A percentile compares a stretch with the other conserved stretches of the same genome.
phyloP scores from a whole-genome alignment of 371 early-diverging fungal genomes.

The Catenaria anguillulae region DNA sequence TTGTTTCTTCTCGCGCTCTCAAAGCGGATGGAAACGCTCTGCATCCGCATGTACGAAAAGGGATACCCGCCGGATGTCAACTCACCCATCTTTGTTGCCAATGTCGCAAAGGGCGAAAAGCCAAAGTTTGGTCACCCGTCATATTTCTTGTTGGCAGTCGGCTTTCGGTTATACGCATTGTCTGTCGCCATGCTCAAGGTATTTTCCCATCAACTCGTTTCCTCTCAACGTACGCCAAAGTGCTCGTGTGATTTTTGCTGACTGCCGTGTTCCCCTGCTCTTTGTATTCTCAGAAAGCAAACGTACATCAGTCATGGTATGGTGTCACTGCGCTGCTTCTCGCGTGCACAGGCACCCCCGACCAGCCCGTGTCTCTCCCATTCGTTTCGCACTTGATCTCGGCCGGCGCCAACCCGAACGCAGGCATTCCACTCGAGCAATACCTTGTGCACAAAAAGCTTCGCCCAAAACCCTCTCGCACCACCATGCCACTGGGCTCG shows the following conservation, averaged over 20 bases:
- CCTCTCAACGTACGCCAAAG: too few relatives aligned
- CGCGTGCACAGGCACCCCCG: neutral
- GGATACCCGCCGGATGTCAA: constrained; percentile 35
- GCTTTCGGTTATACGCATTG: constrained; percentile 23
- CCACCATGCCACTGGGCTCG: neutral
- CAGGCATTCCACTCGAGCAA: constrained; percentile 7
- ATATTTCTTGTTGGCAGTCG: constrained; percentile 26
- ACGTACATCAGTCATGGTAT: constrained; percentile 30
- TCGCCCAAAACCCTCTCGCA: neutral
- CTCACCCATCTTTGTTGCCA: constrained; percentile 15
- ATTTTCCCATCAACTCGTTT: neutral
- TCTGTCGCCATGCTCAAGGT: constrained; percentile 30
- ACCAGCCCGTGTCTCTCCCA: too few relatives aligned
- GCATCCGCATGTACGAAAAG: constrained; percentile 30
- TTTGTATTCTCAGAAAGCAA: constrained; percentile 19
- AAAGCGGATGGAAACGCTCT: constrained; percentile 25
- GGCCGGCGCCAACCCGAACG: constrained; percentile 2
- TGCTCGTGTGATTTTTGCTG: too few relatives aligned
- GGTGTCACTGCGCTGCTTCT: constrained; percentile 17
- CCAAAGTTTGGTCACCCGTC: constrained; percentile 20
- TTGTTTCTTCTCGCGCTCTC: constrained; percentile 25
- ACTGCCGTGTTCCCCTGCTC: too few relatives aligned
- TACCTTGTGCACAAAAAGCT: constrained; percentile 6
- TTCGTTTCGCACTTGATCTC: constrained; percentile 3
- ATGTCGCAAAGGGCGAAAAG: constrained; percentile 8